Evolutionary conservation across 805 yeast species (phyloP), one percentile per base, ranked within the genome.

Genomic region (Crinitomyces ghanaensis): DNA sequence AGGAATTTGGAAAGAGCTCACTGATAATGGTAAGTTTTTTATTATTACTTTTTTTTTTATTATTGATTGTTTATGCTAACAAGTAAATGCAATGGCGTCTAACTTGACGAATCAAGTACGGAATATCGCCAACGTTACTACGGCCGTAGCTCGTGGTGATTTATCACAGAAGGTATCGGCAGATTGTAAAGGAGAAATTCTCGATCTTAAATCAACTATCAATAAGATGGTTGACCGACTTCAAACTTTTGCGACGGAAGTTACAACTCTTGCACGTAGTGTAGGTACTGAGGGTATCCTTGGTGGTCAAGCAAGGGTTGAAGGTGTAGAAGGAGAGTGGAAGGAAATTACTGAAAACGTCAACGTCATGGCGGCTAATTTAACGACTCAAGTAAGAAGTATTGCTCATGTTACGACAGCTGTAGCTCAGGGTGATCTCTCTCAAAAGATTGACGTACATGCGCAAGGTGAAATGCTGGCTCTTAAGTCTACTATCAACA

Each of bases 361-460:
- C 44, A 83, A 83, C 51, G 79, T 79, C 36, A 83, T 83, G 94
- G 94, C 94, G 4, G 63, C 75, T 24, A 83, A 83, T 51, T 66
- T 83, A 45, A 83, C 94, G 0, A 81, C 80, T 40, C 94, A 83
- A 59, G 94, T 83, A 44, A 69, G 94, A 57, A 74, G 84, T 12
- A 83, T 83, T 46, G 93, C 93, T 4, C 80, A 85, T 8, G 94
- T 83, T 37, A 84, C 93, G 2, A 79, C 93, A 3, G 93, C 93
- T 3, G 94, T 83, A 28, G 94, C 94, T 1, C 80, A 79, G 54
- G 94, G 94, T 49, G 93, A 83, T 51, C 65, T 83, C 44, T 72
- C 81, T 3, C 86, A 78, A 50, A 83, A 83, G 56, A 83, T 83
- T 56, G 82, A 73, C 41, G 94, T 83, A 17, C 88, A 77, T 48